Conservation (phyloP, 2,329 filamentous ascomycete species). For the Fusarium nurragi region DNA sequence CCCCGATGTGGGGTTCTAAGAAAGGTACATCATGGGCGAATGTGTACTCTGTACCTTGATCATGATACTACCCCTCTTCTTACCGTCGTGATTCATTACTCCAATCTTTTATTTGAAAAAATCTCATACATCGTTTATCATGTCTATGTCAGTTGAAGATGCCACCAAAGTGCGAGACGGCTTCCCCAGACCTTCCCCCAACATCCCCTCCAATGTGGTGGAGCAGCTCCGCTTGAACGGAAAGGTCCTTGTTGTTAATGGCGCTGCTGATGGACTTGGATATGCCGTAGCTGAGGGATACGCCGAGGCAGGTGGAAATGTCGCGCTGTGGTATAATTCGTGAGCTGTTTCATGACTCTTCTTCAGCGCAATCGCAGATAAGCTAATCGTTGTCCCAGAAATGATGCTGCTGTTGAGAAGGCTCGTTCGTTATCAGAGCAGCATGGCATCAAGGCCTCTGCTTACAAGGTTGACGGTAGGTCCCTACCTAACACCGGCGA, state of each 20-base stretch:
- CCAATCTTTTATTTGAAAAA: not conserved
- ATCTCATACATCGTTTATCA: slow-evolving; percentile 4
- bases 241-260: slow-evolving; percentile 56
- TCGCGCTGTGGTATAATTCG: slow-evolving; percentile 51
- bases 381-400: slow-evolving; percentile 21
- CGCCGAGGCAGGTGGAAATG: slow-evolving; percentile 55
- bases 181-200: slow-evolving; percentile 42
- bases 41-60: not conserved
- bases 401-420: slow-evolving; percentile 50
- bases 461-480: slow-evolving; percentile 56
- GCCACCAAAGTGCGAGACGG: slow-evolving; percentile 33
- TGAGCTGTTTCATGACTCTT: slow-evolving; percentile 13
- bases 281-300: slow-evolving; percentile 56
- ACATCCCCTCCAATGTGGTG: slow-evolving; percentile 51
- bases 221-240: slow-evolving; percentile 56
- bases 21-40: not conserved
- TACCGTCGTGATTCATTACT: not conserved
- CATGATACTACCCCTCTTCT: slow-evolving; percentile 19
- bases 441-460: slow-evolving; percentile 50
- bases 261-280: slow-evolving; percentile 58
- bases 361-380: accelerated
- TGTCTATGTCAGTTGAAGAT: slow-evolving; percentile 45
- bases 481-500: not conserved
- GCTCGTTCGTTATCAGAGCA: slow-evolving; percentile 47
- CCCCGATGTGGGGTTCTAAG: slow-evolving; percentile 23